Percentiles rank a stretch among this genome's conserved stretches.
Evolutionary conservation across 2,329 filamentous ascomycete genomes (phyloP).

Genomic region (Davidsoniella eucalypti): DNA sequence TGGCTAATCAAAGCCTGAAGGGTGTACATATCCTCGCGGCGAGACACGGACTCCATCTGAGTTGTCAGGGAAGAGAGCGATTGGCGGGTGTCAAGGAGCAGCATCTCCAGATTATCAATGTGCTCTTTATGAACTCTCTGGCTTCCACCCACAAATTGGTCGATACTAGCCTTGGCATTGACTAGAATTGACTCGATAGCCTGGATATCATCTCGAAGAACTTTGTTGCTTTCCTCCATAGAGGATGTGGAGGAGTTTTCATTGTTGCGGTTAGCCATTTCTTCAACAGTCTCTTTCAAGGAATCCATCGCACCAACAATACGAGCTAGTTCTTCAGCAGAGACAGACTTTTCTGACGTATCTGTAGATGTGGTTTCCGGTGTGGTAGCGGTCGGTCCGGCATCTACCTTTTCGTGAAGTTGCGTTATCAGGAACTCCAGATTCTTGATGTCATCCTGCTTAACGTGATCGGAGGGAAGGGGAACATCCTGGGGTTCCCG

Average conservation of each 20-base stretch:
- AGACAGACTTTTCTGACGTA: slow-evolving; percentile 18
- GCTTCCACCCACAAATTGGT: slow-evolving; percentile 61
- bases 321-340: slow-evolving; percentile 37
- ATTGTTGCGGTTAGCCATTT: slow-evolving; percentile 23
- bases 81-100: slow-evolving; percentile 59
- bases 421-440: slow-evolving; percentile 72
- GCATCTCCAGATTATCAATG: slow-evolving; percentile 45
- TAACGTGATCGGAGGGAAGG: slow-evolving; percentile 32
- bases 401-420: slow-evolving; percentile 67
- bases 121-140: slow-evolving; percentile 52
- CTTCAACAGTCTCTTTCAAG: slow-evolving; percentile 33
- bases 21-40: slow-evolving; percentile 61
- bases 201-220: slow-evolving; percentile 57
- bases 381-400: slow-evolving; percentile 18
- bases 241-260: slow-evolving; percentile 13
- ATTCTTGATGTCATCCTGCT: slow-evolving; percentile 63
- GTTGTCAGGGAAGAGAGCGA: slow-evolving; percentile 48
- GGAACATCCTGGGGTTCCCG: not conserved
- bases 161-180: slow-evolving; percentile 76
- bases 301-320: slow-evolving; percentile 35
- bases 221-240: slow-evolving; percentile 13
- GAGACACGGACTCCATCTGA: slow-evolving; percentile 52
- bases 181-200: slow-evolving; percentile 80
- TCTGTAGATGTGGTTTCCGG: slow-evolving; percentile 21
- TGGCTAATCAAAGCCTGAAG: slow-evolving; percentile 68